Evolutionary conservation across 2,329 filamentous ascomycete species (phyloP).

Genomic region (Rachicladosporium sp.): DNA sequence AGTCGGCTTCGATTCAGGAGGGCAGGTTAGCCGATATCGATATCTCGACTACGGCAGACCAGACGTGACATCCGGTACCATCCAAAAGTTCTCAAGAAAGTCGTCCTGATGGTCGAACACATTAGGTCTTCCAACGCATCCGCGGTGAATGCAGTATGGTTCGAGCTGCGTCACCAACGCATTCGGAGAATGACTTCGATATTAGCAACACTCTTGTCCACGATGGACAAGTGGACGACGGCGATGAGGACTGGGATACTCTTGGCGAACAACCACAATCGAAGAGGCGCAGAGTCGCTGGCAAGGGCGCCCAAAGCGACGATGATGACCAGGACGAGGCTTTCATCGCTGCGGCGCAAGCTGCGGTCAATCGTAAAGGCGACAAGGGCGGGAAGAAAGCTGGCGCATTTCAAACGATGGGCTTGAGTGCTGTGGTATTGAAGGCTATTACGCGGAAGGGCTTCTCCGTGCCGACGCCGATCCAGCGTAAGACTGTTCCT

Average conservation of each 20-base stretch:
- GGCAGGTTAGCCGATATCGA: no score
- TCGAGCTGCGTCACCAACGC: slow-evolving; percentile 62
- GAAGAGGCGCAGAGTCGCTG: slow-evolving; percentile 8
- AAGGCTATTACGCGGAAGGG: slow-evolving; percentile 90
- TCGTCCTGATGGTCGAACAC: no score
- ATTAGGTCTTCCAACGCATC: no score
- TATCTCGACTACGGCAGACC: no score
- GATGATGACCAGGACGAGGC: slow-evolving; percentile 53
- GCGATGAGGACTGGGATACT: slow-evolving; percentile 21
- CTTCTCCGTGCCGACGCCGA: slow-evolving; percentile 90
- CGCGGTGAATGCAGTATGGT: slow-evolving; percentile 42
- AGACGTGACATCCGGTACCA: no score
- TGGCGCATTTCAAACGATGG: slow-evolving; percentile 93
- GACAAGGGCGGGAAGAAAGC: slow-evolving; percentile 82
- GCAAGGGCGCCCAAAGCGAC: slow-evolving; percentile 21
- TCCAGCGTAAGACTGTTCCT: slow-evolving; percentile 93
- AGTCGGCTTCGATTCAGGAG: no score
- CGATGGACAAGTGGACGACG: slow-evolving; percentile 47
- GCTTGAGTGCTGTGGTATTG: slow-evolving; percentile 67
- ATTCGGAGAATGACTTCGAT: slow-evolving; percentile 83
- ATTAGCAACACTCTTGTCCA: slow-evolving; percentile 58
- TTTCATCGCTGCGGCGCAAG: slow-evolving; percentile 81
- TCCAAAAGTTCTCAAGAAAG: no score
- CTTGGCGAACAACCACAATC: neutral
- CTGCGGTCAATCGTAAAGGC: slow-evolving; percentile 75